Percentiles rank a stretch among this genome's conserved stretches.
These are phyloP conservation scores for Apophysomyces trapeziformis DNA, from an alignment of 371 early-diverging fungal genomes.

Conservation along the genomic window DNA sequence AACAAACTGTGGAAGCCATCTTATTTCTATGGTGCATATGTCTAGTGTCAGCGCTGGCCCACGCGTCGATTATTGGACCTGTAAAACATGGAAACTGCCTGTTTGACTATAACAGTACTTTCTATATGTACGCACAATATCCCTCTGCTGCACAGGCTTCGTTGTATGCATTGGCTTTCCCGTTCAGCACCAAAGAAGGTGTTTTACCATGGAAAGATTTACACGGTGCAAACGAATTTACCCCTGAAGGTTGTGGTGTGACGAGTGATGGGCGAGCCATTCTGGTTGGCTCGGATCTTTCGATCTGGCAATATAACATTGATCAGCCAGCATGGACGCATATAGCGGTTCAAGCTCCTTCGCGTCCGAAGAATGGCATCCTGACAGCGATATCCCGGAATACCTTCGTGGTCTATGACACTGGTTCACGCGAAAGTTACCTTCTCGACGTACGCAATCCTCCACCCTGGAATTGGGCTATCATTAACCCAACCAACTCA, in stretches of 20 bases:
- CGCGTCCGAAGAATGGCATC: background rate
- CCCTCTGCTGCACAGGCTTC: background rate
- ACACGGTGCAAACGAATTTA: slow-evolving; percentile 1
- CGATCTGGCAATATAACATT: background rate
- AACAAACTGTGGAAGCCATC: background rate
- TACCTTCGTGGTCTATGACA: background rate
- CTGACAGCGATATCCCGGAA: background rate
- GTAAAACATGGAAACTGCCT: background rate
- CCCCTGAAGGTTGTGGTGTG: background rate
- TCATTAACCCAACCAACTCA: background rate
- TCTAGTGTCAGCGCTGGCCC: background rate
- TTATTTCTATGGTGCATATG: background rate
- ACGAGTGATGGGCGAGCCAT: background rate
- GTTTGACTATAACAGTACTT: background rate
- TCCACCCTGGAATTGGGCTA: background rate
- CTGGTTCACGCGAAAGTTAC: background rate
- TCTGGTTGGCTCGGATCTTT: background rate
- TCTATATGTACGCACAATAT: background rate
- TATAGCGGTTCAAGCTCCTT: background rate
- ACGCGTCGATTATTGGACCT: background rate
- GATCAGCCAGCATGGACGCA: background rate
- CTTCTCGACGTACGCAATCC: background rate
- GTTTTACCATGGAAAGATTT: background rate
- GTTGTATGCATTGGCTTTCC: background rate
- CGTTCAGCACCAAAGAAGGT: background rate